Evolutionary conservation across 345 rosid genomes (phyloP), one percentile per base, ranked within the genome.

Genomic region (Cardiospermum halicacabum): DNA sequence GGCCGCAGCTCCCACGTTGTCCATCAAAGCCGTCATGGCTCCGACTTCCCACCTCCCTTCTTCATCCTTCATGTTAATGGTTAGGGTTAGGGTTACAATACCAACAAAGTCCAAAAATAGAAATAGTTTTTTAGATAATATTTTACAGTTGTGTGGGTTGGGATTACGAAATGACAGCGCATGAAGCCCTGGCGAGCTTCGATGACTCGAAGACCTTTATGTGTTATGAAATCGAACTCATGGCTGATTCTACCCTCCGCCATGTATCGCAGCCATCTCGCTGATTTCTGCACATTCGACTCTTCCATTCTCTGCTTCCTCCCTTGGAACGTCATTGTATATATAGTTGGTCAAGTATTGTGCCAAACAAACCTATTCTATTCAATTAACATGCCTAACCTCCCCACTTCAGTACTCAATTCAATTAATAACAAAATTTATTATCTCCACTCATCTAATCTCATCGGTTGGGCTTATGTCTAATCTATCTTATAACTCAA

Each of bases 31-130:
- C n/a, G 84, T 69, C 47, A 85, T 78, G 0, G 84, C 90, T 70
- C 92, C 92, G 18, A 54, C 70, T 0, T 75, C 70, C 86, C 90
- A 90, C 53, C 69, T 79, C 42, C 80, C 81, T 54, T 72, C 62
- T 24, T 62, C 27, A 56, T 80, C 82, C 90, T 80, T 16, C 5
- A 32, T 3, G 13, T 42, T 16, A 55, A 13, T n/a, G 18, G 19
- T 43, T 43, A 5, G 49, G 28, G 30, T 28, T 10, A 10, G 7
- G 26, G 4, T 53, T 12, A n/a, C 7, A 51, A 3, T 10, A 51
- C 8, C 8, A 22, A 13, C 4, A 26, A 53, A n/a, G n/a, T n/a
- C n/a, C 2, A 27, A 4, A 55, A 16, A 5, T 19, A 25, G 48
- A 1, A 15, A 24, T 43, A 21, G 5, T 1, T 26, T 4, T n/a